These are phyloP conservation scores for Globisporangium heterothallicum DNA, from an alignment of 352 stramenopile species.

Conservation along the genomic window DNA sequence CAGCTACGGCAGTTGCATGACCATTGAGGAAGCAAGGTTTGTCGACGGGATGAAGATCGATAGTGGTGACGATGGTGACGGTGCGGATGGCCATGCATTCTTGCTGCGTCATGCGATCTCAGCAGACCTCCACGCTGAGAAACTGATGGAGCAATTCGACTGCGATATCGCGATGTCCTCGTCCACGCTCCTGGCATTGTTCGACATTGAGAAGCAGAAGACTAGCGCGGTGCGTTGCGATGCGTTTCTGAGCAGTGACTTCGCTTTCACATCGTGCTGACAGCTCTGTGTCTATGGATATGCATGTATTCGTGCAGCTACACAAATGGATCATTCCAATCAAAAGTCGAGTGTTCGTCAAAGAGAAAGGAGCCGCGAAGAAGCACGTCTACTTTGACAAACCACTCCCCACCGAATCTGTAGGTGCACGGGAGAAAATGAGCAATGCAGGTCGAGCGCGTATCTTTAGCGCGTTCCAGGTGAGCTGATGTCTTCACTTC, in stretches of 20 bases:
- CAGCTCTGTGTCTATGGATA: neutral
- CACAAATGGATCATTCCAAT: slow-evolving; percentile 46
- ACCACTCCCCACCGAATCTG: slow-evolving; percentile 19
- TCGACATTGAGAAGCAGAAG: slow-evolving; percentile 45
- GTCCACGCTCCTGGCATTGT: slow-evolving; percentile 62
- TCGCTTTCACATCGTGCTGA: neutral
- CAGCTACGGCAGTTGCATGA: slow-evolving; percentile 16
- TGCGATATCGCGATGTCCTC: slow-evolving; percentile 72
- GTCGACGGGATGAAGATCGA: slow-evolving; percentile 5
- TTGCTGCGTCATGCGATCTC: slow-evolving; percentile 37
- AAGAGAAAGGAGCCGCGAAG: slow-evolving; percentile 18
- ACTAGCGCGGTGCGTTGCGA: neutral
- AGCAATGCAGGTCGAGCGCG: slow-evolving; percentile 17
- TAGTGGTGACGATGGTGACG: neutral
- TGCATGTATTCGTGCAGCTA: slow-evolving; percentile 18
- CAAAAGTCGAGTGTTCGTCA: slow-evolving; percentile 41
- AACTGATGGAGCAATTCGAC: slow-evolving; percentile 59
- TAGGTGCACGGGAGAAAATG: slow-evolving; percentile 31
- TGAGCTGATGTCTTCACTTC: slow-evolving; percentile 6
- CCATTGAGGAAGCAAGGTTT: slow-evolving; percentile 14
- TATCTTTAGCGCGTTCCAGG: slow-evolving; percentile 26
- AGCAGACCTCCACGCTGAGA: slow-evolving; percentile 38
- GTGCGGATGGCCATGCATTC: neutral
- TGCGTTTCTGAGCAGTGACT: neutral
- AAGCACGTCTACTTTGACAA: slow-evolving; percentile 61